Percentiles rank a stretch among this genome's conserved stretches.
phyloP scores from a whole-genome alignment of 148 eudicot species.

The Amaranthus hypochondriacus region DNA sequence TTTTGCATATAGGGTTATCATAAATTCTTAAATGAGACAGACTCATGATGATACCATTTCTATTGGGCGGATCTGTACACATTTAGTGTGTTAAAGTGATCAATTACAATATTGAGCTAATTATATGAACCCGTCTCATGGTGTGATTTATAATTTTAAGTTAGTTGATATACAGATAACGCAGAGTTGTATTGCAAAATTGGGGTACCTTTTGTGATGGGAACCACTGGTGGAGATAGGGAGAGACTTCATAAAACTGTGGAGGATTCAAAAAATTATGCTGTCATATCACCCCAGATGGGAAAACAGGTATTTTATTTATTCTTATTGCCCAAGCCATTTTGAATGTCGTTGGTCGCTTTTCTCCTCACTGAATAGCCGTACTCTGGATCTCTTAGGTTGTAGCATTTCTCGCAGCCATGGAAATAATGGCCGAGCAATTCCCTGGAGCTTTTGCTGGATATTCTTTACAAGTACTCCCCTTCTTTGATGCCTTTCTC shows the following conservation, averaged over 20 bases:
- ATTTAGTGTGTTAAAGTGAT: no score
- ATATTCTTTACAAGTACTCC: slow-evolving; percentile 59
- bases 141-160: background rate
- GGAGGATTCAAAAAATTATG: slow-evolving; percentile 61
- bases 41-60: no score
- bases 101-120: no score
- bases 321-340: slow-evolving; percentile 1
- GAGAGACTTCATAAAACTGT: slow-evolving; percentile 73
- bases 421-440: slow-evolving; percentile 91
- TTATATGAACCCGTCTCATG: background rate
- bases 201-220: slow-evolving; percentile 98
- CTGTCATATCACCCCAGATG: slow-evolving; percentile 97
- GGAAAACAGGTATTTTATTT: slow-evolving; percentile 75
- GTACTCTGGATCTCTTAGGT: slow-evolving; percentile 42
- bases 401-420: slow-evolving; percentile 95
- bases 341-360: background rate
- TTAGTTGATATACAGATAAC: slow-evolving; percentile 46
- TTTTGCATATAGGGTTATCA: no score
- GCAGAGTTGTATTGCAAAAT: slow-evolving; percentile 82
- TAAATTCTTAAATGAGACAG: no score
- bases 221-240: slow-evolving; percentile 97
- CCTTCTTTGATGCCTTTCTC: background rate
- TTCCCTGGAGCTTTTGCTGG: slow-evolving; percentile 96
- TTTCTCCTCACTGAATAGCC: slow-evolving; percentile 9
- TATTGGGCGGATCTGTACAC: no score